Conservation (phyloP, 768 basidiomycete species). For the Sporobolomyces pararoseus region DNA sequence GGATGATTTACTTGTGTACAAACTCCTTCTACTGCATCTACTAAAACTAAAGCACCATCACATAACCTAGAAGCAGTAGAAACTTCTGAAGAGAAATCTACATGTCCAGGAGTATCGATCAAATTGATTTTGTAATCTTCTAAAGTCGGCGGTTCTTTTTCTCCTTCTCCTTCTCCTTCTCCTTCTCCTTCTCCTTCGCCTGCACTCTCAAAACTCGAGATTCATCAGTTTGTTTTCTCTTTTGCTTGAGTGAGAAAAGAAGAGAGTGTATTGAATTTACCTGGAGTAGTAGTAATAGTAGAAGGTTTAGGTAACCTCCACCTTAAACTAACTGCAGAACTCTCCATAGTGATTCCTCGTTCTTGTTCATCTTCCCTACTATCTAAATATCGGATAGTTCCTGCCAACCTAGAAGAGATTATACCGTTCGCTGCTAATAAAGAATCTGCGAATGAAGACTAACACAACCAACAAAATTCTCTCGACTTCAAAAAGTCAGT, state of each 20-base stretch:
- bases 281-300: no score
- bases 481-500: not conserved
- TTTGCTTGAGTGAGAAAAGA: slow-evolving; percentile 9
- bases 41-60: slow-evolving; percentile 90
- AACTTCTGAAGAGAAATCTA: slow-evolving; percentile 96
- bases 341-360: slow-evolving; percentile 98
- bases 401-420: slow-evolving; percentile 88
- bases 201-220: not conserved
- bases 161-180: slow-evolving; percentile 8
- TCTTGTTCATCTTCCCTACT: slow-evolving; percentile 96
- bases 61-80: slow-evolving; percentile 89
- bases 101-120: slow-evolving; percentile 98
- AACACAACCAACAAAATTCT: no score
- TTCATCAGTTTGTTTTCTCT: no score
- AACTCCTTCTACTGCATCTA: slow-evolving; percentile 96
- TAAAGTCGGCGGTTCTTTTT: slow-evolving; percentile 47
- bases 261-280: slow-evolving; percentile 51
- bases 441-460: slow-evolving; percentile 72
- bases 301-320: slow-evolving; percentile 67
- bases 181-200: not conserved
- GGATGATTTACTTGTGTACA: slow-evolving; percentile 78
- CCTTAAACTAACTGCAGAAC: slow-evolving; percentile 82
- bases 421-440: slow-evolving; percentile 96
- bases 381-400: slow-evolving; percentile 92
- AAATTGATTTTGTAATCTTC: slow-evolving; percentile 84